phyloP scores from a whole-genome alignment of 2,329 filamentous ascomycete genomes.

The Neonectria sp. region DNA sequence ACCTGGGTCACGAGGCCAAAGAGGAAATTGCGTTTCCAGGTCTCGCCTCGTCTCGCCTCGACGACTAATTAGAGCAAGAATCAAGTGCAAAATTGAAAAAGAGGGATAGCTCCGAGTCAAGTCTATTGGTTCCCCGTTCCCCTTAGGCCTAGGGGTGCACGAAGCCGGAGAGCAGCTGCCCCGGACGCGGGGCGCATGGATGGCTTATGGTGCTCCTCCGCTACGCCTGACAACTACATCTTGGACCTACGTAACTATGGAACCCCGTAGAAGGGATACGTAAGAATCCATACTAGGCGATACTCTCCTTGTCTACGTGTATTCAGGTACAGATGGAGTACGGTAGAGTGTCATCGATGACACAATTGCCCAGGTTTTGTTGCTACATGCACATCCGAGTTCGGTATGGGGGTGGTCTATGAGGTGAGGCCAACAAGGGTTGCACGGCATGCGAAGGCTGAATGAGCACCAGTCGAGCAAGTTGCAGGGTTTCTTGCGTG shows the following conservation, averaged over 20 bases:
- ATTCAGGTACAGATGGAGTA: conserved; percentile 12
- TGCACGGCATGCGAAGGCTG: conserved; percentile 35
- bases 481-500: conserved; percentile 30
- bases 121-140: conserved; percentile 16
- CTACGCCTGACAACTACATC: conserved; percentile 1
- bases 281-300: conserved; percentile 38
- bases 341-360: conserved; percentile 44
- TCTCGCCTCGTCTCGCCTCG: conserved; percentile 17
- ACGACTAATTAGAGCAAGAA: conserved; percentile 1
- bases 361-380: conserved; percentile 38
- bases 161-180: conserved; percentile 25
- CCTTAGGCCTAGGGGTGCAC: conserved; percentile 7
- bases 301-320: background rate
- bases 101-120: background rate
- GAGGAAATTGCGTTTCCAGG: conserved; percentile 33
- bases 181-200: conserved; percentile 43
- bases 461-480: conserved; percentile 21
- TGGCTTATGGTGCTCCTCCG: conserved; percentile 18
- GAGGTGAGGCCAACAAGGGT: conserved; percentile 31
- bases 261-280: conserved; percentile 35
- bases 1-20: conserved; percentile 43
- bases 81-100: conserved; percentile 2
- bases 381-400: conserved; percentile 30
- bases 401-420: conserved; percentile 34
- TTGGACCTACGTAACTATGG: conserved; percentile 4